Evolutionary conservation across 2,329 filamentous ascomycete species (phyloP), one percentile per base, ranked within the genome.

Genomic region (Endocalyx cinctus): DNA sequence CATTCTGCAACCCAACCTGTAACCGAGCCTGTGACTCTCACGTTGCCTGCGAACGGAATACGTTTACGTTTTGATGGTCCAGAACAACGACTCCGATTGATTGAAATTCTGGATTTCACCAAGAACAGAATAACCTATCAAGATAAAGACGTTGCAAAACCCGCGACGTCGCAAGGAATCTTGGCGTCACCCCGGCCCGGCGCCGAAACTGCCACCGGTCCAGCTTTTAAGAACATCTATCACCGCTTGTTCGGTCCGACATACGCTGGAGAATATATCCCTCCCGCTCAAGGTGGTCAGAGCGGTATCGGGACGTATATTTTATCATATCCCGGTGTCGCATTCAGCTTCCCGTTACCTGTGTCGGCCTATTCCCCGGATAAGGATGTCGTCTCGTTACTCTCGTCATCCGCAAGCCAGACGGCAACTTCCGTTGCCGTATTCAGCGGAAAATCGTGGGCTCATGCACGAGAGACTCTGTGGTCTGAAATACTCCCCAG

Each of bases 201-300:
- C 13, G 46, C 41, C 52, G 58, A 51, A 34, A 30, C 43, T 38
- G 18, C 67, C 30, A 58, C 59, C 8, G 87, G 87, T 0, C 89
- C 88, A 5, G 83, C 77, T 12, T 95, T 95, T 58, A 76, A 83
- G 39, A 87, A 94, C 58, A 82, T 98, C 46, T 98, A 97, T 58
- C 87, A 94, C 51, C 81, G 86, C 33, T 70, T 96, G n/a, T 81
- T 98, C 43, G 92, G 92, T 0, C 89, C 89, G 13, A 94, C 90
- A 0, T 97, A 94, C 57, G 85, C 85, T 2, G 92, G 92, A 43
- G 92, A 98, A 66, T 98, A 90, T 53, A 73, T 95, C 23, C 74
- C 82, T 7, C 78, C 86, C 1, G 58, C 62, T 6, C 52, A 66
- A 2, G 68, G 66, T 4, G 63, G 69, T 22, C 64, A 68, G 27